Evolutionary conservation across 2,329 filamentous ascomycete species (phyloP).

Genomic region (Salinomyces thailandicus): DNA sequence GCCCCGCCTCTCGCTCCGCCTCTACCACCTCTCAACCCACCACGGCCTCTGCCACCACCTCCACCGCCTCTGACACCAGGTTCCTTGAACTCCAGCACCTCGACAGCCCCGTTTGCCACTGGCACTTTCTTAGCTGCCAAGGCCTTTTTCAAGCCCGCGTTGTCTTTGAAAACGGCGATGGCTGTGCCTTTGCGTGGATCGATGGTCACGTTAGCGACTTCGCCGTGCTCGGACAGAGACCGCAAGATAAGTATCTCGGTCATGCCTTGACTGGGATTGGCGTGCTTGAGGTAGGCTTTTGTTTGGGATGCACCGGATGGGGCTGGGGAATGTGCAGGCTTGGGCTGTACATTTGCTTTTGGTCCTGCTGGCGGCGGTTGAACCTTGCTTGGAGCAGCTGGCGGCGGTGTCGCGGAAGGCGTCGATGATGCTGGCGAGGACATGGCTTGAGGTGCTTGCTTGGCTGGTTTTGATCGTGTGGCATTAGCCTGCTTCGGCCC

Average conservation of each 20-base stretch:
- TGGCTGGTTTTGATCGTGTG: constrained; percentile 2
- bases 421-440: constrained; percentile 10
- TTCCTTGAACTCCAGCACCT: constrained; percentile 74
- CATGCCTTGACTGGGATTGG: constrained; percentile 80
- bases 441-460: constrained; percentile 24
- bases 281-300: constrained; percentile 47
- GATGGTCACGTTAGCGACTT: constrained; percentile 72
- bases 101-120: constrained; percentile 75
- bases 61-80: constrained; percentile 9
- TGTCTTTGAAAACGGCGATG: constrained; percentile 76
- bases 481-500: constrained; percentile 27
- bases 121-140: constrained; percentile 70
- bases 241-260: constrained; percentile 70
- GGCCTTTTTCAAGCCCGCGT: constrained; percentile 63
- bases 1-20: constrained; percentile 5
- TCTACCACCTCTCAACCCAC: constrained; percentile 8
- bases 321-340: constrained; percentile 26
- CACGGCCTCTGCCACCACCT: constrained; percentile 11
- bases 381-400: constrained; percentile 6
- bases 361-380: constrained; percentile 17
- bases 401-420: constrained; percentile 8
- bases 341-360: constrained; percentile 34
- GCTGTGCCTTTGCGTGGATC: constrained; percentile 92
- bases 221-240: constrained; percentile 63
- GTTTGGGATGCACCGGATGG: constrained; percentile 24